Evolutionary conservation across 345 rosid genomes (phyloP), one percentile per base, ranked within the genome.

Genomic region (Rhodomyrtus tomentosa): DNA sequence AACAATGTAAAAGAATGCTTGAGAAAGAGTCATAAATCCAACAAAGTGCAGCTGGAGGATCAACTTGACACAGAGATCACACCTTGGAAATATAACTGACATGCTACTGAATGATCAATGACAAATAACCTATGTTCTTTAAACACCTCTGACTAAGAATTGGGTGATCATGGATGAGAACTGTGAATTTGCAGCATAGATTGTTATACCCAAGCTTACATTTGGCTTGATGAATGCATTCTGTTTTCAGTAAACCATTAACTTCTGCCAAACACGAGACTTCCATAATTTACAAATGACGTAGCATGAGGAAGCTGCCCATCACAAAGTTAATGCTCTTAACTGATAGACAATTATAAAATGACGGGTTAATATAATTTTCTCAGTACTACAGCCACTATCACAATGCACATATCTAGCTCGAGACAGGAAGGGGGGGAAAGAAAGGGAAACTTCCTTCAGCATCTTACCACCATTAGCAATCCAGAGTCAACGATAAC

Each of bases 1-100:
- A 91, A 88, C 40, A 84, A 55, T 42, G 83, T 80, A 16, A 59
- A 82, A 62, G 81, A 29, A 83, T 36, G 55, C 29, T 36, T 82
- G 45, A 36, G 20, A 74, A 36, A 36, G 24, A 59, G 42, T 27
- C 36, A 73, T 14, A 62, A 42, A 13, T 68, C 80, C 49, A 27
- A 40, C 36, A 42, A 73, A 72, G 5, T 59, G 36, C 12, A 3
- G 24, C 32, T 22, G 14, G 68, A 56, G 53, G 32, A 45, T 42
- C 36, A 13, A 1, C 21, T 32, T 2, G 0, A 56, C 13, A 56
- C 68, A 13, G 36, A 56, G 40, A 59, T 59, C 15, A 27, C 10
- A 59, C 20, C 10, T 59, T 15, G 21, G 40, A 27, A 29, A 59
- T 29, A 59, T 59, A 20, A 59, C 21, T 38, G 4, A 59, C 29